Conservation (phyloP, 306 rosid species). For the Quercus aquifolioides region DNA sequence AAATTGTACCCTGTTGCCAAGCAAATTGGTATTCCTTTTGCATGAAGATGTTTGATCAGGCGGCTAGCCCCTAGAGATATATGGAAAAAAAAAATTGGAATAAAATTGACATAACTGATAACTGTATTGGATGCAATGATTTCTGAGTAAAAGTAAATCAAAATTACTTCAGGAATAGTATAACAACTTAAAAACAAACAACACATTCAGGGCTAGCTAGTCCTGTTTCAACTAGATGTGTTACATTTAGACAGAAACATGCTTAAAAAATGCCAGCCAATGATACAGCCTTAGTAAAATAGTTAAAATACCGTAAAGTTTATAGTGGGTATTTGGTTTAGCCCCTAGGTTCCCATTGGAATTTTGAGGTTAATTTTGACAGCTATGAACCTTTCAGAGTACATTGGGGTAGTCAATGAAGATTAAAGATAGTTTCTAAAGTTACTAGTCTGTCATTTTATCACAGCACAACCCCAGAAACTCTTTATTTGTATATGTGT, state of each 20-base stretch:
- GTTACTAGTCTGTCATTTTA: not conserved
- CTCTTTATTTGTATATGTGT: not conserved
- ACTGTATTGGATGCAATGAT: not conserved
- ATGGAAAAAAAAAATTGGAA: not conserved
- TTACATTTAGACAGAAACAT: not conserved
- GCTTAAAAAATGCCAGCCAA: not conserved
- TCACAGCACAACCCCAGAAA: not conserved
- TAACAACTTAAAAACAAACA: not conserved
- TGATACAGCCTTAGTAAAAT: not conserved
- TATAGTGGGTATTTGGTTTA: too few species aligned
- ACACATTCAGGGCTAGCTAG: not conserved
- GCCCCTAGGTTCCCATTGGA: too few species aligned
- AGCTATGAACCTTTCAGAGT: not conserved
- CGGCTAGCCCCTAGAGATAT: slow-evolving; percentile 63
- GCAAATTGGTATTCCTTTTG: slow-evolving; percentile 67
- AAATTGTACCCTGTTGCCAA: slow-evolving; percentile 80
- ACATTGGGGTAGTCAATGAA: not conserved
- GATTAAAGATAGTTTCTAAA: not conserved
- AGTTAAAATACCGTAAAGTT: too few species aligned
- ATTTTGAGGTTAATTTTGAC: too few species aligned
- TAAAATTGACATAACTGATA: not conserved
- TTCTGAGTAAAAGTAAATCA: not conserved
- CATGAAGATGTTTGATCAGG: slow-evolving; percentile 71
- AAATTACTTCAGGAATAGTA: not conserved
- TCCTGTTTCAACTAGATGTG: not conserved